Evolutionary conservation across 768 basidiomycete species (phyloP).

Genomic region (Chalciporus chontae): DNA sequence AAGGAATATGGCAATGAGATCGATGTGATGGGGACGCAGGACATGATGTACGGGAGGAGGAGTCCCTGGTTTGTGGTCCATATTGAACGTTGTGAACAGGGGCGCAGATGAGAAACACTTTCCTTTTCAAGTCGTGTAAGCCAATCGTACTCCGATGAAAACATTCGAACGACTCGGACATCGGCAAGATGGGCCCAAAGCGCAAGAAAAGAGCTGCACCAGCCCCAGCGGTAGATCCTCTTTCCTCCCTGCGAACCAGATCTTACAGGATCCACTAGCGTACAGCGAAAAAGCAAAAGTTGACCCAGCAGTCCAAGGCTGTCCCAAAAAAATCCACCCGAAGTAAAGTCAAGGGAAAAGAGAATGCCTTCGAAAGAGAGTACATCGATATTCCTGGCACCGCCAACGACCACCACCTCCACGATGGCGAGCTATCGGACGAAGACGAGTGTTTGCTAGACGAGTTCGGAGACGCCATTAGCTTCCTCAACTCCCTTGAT

Average conservation of each 20-base stretch:
- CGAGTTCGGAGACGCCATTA: constrained; percentile 57
- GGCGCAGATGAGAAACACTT: constrained; percentile 16
- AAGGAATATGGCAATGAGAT: constrained; percentile 59
- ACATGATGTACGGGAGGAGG: constrained; percentile 64
- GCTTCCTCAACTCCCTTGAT: constrained; percentile 73
- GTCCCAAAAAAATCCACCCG: constrained; percentile 23
- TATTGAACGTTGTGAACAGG: not conserved
- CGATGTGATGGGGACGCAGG: constrained; percentile 75
- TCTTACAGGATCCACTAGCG: constrained; percentile 24
- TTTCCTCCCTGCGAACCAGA: not conserved
- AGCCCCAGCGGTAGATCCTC: constrained; percentile 24
- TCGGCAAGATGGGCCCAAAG: constrained; percentile 26
- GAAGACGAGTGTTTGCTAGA: constrained; percentile 65
- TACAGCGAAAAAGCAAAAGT: constrained; percentile 61
- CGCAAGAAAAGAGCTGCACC: constrained; percentile 34
- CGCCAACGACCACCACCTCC: constrained; percentile 6
- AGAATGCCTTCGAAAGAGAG: constrained; percentile 55
- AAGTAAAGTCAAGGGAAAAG: constrained; percentile 47
- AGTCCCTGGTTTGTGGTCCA: constrained; percentile 36
- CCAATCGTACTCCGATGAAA: not conserved
- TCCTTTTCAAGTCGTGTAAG: constrained; percentile 13
- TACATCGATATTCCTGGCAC: constrained; percentile 58
- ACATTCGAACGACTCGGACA: not conserved
- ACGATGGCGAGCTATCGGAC: constrained; percentile 53
- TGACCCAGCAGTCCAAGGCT: constrained; percentile 28